Evolutionary conservation across 768 basidiomycete genomes (phyloP), one percentile per base, ranked within the genome.

Genomic region (Daedaleopsis nitida): DNA sequence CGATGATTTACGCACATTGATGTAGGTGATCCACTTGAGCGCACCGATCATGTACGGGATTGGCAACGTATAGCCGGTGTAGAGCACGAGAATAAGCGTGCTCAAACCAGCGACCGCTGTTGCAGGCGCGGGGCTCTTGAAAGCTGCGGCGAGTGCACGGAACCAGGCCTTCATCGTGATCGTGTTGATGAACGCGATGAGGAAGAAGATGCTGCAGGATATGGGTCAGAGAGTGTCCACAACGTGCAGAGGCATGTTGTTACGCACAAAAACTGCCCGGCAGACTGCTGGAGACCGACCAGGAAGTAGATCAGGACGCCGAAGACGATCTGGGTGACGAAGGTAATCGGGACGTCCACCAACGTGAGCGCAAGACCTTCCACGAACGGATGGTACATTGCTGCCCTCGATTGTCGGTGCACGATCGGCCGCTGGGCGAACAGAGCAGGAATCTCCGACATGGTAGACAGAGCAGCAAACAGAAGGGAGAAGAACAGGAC

Each of bases 151-250:
- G 12, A 91, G 66, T 0, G 79, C 78, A 27, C 92, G 81, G 81
- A 93, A 96, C 80, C 87, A 86, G 0, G 84, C 86, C 71, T 87
- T 88, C 83, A 93, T 88, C 9, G 86, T 74, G 23, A 92, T 55
- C 37, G 86, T 80, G 60, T 86, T 81, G 3, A 78, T 72, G 54
- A 85, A 78, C n/a, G 85, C 66, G 60, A 86, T 83, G 21, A 92
- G 69, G 69, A 83, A 80, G 70, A 81, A 86, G 23, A 79, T 82
- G 69, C 88, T 89, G 60, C 13, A 50, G n/a, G 5, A 49, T n/a
- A 21, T 38, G 44, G 24, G 38, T 66, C 13, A 62, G 59, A 37
- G 17, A 13, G 14, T 19, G 12, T 23, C 19, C 19, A 43, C 51
- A 35, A 49, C 38, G n/a, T n/a, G n/a, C 11, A 48, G 19, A 48